phyloP scores from a whole-genome alignment of 2,329 filamentous ascomycete species.

The Exophiala aquamarina region DNA sequence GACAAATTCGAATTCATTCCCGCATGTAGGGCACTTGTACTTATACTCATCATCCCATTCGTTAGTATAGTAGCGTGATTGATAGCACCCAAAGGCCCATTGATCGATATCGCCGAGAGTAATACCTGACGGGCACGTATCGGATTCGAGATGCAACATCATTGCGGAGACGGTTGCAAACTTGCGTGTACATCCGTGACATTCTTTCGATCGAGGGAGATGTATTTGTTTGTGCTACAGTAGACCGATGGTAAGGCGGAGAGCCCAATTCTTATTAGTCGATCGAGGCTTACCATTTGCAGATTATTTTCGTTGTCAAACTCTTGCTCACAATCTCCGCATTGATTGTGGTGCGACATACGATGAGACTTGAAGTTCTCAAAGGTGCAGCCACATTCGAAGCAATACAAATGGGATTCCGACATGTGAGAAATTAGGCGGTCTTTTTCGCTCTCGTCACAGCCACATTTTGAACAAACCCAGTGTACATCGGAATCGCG shows the following conservation, averaged over 20 bases:
- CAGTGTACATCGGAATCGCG: background rate
- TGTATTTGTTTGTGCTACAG: slow-evolving; percentile 22
- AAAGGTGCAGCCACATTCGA: background rate
- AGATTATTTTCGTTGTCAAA: slow-evolving; percentile 18
- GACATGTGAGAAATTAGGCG: background rate
- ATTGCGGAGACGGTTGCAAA: slow-evolving; percentile 27
- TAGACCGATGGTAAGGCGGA: background rate
- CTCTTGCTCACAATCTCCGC: slow-evolving; percentile 10
- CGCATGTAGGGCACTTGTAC: slow-evolving; percentile 19
- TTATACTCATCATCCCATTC: slow-evolving; percentile 1
- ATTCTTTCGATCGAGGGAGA: slow-evolving; percentile 10
- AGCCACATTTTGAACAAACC: background rate
- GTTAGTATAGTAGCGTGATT: slow-evolving; percentile 1
- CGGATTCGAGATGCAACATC: slow-evolving; percentile 28
- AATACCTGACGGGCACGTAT: slow-evolving; percentile 13
- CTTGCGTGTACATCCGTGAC: slow-evolving; percentile 20
- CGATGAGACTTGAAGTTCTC: slow-evolving; percentile 7
- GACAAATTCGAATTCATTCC: slow-evolving; percentile 7
- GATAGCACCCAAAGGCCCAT: slow-evolving; percentile 3
- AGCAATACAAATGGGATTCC: background rate
- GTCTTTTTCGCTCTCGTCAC: background rate
- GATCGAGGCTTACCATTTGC: slow-evolving; percentile 21
- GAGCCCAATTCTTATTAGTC: background rate
- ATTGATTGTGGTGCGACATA: slow-evolving; percentile 13
- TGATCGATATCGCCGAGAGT: slow-evolving; percentile 3